Evolutionary conservation across 2,329 filamentous ascomycete genomes (phyloP), one percentile per base, ranked within the genome.

Genomic region (Arthroderma uncinatum): DNA sequence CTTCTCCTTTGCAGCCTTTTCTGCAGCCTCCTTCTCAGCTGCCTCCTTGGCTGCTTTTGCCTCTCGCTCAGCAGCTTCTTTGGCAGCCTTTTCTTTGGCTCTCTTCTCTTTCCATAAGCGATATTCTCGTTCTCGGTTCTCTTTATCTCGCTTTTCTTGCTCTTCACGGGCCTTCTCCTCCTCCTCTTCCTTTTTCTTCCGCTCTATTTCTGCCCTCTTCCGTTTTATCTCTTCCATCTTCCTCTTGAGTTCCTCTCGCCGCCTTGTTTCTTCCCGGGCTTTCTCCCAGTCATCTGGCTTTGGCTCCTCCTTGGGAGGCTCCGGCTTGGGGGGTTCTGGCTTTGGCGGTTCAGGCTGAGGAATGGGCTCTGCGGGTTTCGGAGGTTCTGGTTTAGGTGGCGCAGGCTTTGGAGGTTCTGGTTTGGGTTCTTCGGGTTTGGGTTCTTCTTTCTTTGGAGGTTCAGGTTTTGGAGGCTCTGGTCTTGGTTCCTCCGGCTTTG

Each of bases 141-240:
- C 72, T 23, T 69, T 68, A 57, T 74, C 72, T 1, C 68, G 67
- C 56, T 72, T 65, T 42, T 66, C 65, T 55, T 73, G 66, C 50
- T 70, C 70, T 58, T 74, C 71, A 65, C 72, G 71, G 5, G 67
- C 70, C 57, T 73, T 70, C 25, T 68, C 67, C 57, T 74, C 71
- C 2, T 70, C 66, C 54, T 73, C 65, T 52, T 66, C 66, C 56
- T 73, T 65, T 47, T 70, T 71, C 56, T 71, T 69, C 7, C 66
- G 65, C 30, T 71, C 61, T 40, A 71, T 70, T 55, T 72, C 70
- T 60, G 71, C 71, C 33, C 69, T 68, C 52, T 63, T 71, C 67
- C 58, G 73, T 66, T 50, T 68, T 66, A 53, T 67, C 64, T 62
- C 71, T 65, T 57, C 69, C 70, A 53, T 72, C 68, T 42, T 42